Conservation (phyloP, 106 monocot genomes). For the Agapanthus africanus region DNA sequence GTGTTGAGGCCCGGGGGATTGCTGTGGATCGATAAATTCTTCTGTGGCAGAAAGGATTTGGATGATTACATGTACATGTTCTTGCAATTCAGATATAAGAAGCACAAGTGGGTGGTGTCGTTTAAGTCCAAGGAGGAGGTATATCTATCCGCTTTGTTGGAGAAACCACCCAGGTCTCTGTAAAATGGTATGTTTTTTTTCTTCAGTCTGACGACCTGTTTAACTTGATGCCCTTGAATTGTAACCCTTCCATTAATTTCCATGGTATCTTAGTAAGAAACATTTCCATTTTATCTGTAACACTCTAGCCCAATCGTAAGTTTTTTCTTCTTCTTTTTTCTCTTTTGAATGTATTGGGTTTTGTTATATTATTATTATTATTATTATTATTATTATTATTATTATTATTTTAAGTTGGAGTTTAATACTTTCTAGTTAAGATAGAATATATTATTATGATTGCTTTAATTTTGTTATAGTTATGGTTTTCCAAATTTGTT, state of each 20-base stretch:
- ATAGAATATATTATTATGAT: no score
- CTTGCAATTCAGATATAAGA: constrained; percentile 47
- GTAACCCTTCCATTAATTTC: neutral
- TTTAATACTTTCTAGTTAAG: no score
- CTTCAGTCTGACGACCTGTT: neutral
- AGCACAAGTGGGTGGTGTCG: constrained; percentile 55
- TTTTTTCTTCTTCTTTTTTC: no score
- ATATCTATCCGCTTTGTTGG: constrained; percentile 60
- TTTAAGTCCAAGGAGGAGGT: constrained; percentile 61
- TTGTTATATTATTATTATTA: no score
- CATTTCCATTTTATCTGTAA: neutral
- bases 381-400: no score
- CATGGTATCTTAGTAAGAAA: neutral
- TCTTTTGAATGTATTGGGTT: no score
- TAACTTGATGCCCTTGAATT: constrained; percentile 1
- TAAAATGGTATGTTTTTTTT: constrained; percentile 14
- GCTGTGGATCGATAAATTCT: constrained; percentile 62
- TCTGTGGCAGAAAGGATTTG: constrained; percentile 49
- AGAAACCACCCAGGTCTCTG: constrained; percentile 49
- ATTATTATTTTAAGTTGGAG: no score
- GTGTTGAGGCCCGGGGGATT: constrained; percentile 56
- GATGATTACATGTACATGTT: constrained; percentile 56
- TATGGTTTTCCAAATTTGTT: no score
- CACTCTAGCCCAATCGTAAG: no score
- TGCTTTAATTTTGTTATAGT: no score